Base-by-base conservation (phyloP, 2,329 filamentous ascomycete species). In the Penicillium sp. region DNA sequence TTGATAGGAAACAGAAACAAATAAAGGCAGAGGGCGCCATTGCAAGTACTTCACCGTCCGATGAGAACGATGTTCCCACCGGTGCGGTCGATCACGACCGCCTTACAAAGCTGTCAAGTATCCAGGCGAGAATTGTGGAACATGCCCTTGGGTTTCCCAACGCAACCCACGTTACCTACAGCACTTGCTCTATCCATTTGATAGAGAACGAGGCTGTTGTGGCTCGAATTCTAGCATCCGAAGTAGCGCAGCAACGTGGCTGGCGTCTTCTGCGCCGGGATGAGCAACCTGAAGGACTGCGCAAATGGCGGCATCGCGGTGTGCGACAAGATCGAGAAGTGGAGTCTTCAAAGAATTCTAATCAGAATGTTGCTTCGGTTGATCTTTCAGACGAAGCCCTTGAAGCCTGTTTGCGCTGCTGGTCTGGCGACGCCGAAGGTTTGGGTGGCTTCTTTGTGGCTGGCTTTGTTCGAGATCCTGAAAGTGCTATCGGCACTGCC, bases 381-480 rank as follows among this genome's bases (percentile, higher is more conserved):
- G 43, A 59, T 23, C 38, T 65, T 68, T 70, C 50, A 54, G 74
- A 73, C 1, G 67, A 79, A 35, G 57, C 71, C 27, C 63, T 71
- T 4, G 81, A 90, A 16, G 84, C 76, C 2, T 95, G 88, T 56
- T 82, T 95, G 39, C 73, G 90, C 41, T 85, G 86, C 20, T 82
- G 84, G 61, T 85, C 89, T 52, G 84, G 79, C 16, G 87, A 90
- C 51, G 81, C 80, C 7, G 77, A 84, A 46, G 87, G 88, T 0
- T 85, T 89, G 1, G 95, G 95, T 77, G 90, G 92, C 0, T 96
- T 98, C 65, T 98, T 98, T 54, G 85, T 95, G 13, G 87, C 80
- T n/a, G 86, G 76, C 0, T 95, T 98, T 63, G 75, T 86, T 2
- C 72, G 85, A 36, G 76, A 83, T 61, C 40, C 55, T 59, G 47